These are phyloP conservation scores for Xerocomus nothofagi DNA, from an alignment of 1,284 basidiomycete genomes.

Conservation along the genomic window DNA sequence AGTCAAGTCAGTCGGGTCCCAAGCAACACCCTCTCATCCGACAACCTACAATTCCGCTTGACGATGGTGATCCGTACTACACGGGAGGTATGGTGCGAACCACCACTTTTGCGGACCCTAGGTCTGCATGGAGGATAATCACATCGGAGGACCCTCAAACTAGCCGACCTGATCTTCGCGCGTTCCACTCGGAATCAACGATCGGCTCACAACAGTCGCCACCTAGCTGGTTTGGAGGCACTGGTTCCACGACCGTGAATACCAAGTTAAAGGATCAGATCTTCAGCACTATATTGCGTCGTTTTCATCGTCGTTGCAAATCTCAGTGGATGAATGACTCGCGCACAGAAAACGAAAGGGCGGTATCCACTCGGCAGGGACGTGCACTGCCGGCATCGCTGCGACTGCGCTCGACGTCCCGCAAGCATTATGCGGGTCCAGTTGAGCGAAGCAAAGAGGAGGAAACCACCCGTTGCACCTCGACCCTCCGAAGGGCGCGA, in stretches of 20 bases:
- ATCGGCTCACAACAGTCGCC: slow-evolving; percentile 35
- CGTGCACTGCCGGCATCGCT: slow-evolving; percentile 40
- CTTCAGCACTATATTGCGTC: slow-evolving; percentile 80
- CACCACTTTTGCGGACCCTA: slow-evolving; percentile 19
- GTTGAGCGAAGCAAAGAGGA: slow-evolving; percentile 41
- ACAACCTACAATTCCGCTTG: slow-evolving; percentile 38
- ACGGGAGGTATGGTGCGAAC: slow-evolving; percentile 37
- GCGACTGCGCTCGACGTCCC: slow-evolving; percentile 37
- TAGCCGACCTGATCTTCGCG: slow-evolving; percentile 35
- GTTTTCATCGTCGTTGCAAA: slow-evolving; percentile 57
- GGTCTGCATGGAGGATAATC: slow-evolving; percentile 25
- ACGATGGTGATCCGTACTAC: slow-evolving; percentile 49
- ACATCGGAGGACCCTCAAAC: slow-evolving; percentile 36
- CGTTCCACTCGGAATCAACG: slow-evolving; percentile 41
- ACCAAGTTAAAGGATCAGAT: slow-evolving; percentile 92
- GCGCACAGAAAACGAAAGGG: slow-evolving; percentile 44
- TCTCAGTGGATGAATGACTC: slow-evolving; percentile 36
- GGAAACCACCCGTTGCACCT: slow-evolving; percentile 33
- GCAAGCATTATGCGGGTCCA: slow-evolving; percentile 36
- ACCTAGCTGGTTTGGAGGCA: slow-evolving; percentile 72
- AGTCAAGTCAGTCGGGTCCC: slow-evolving; percentile 4
- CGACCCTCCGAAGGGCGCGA: slow-evolving; percentile 56
- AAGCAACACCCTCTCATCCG: slow-evolving; percentile 46
- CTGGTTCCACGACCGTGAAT: slow-evolving; percentile 89
- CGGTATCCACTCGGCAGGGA: slow-evolving; percentile 45